phyloP scores from a whole-genome alignment of 164 flowering plant species.

The Annona squamosa region DNA sequence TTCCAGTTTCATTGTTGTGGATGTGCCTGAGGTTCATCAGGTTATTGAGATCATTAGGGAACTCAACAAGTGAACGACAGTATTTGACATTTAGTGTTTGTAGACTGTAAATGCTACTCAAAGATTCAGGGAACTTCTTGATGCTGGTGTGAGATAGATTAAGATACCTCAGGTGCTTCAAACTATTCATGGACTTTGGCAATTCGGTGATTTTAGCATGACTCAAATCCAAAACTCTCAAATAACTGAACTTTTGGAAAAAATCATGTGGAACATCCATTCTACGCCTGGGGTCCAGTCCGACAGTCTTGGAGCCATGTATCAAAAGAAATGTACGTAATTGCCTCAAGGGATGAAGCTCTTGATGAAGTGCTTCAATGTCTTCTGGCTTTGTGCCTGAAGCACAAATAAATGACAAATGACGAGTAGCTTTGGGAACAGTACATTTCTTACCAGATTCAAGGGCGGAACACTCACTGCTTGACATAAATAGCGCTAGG shows the following conservation, averaged over 20 bases:
- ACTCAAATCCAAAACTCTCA: conserved; percentile 2
- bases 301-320: too few relatives aligned
- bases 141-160: background rate
- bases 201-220: background rate
- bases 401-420: background rate
- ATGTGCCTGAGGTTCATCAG: conserved; percentile 11
- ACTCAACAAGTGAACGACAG: conserved; percentile 9
- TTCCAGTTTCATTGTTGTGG: background rate
- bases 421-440: background rate
- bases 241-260: background rate
- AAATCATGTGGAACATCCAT: background rate
- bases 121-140: conserved; percentile 8
- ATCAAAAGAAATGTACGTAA: too few relatives aligned
- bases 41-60: background rate
- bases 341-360: too few relatives aligned
- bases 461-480: background rate
- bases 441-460: background rate
- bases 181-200: background rate
- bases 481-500: background rate
- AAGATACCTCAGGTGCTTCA: conserved; percentile 6
- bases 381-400: too few relatives aligned
- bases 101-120: conserved; percentile 13
- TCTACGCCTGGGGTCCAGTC: too few relatives aligned
- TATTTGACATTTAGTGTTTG: conserved; percentile 17
- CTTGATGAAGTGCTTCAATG: too few relatives aligned